Evolutionary conservation across 805 yeast genomes (phyloP), one percentile per base, ranked within the genome.

Genomic region (Saturnispora kantuleensis): DNA sequence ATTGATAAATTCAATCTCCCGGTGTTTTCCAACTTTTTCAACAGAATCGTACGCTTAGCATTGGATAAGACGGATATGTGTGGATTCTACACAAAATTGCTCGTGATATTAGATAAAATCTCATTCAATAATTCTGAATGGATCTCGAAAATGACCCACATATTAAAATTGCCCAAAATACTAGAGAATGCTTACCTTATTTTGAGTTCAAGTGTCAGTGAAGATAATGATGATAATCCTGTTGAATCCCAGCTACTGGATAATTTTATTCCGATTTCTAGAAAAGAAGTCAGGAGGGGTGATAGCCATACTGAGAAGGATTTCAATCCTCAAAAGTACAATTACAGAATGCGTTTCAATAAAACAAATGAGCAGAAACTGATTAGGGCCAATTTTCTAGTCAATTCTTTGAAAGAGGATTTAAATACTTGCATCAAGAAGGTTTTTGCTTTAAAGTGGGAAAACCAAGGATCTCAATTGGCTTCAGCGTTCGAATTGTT

Each of bases 361-460:
- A 33, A 38, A 13, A 46, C 48, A 0, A 32, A 47, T 6, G 61
- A 56, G 17, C 52, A 52, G 31, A 51, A 49, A 15, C 37, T 48
- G 1, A 36, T 54, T 1, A 13, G 32, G 4, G 50, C 42, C n/a
- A 21, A 47, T 9, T 17, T 56, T 32, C 36, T 37, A 17, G 16
- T 43, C 13, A 28, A 37, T 13, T 12, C 34, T 1, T 2, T 10
- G 10, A 11, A 29, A 3, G 12, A 5, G 1, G 52, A 45, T 15
- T 5, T 44, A 2, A 32, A 49, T 10, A 3, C 9, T 10, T 47
- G 46, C 4, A 32, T 52, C 5, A 45, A 41, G 7, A 35, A 28
- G 3, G 42, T 48, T 5, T 29, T 57, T 1, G 21, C 41, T 3
- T 42, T 50, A 17, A 38, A 47, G 16, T 41, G 47, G 3, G 26